Percentiles rank a stretch among this genome's conserved stretches.
Conservation (phyloP, 805 yeast species). For the Teunomyces stri region DNA sequence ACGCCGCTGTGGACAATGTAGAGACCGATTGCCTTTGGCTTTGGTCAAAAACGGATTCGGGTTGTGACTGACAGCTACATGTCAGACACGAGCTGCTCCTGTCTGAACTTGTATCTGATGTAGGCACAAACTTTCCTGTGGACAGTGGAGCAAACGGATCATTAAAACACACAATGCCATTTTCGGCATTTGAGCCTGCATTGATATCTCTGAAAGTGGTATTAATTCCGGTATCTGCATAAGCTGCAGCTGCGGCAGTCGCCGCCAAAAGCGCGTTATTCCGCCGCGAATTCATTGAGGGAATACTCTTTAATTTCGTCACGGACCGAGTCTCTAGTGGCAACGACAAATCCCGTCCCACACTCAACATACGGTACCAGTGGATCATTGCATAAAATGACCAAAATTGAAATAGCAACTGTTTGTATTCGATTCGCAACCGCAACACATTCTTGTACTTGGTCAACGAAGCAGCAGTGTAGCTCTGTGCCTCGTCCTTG, state of each 20-base stretch:
- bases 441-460: slow-evolving; percentile 35
- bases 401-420: slow-evolving; percentile 40
- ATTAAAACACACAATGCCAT: neutral
- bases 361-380: slow-evolving; percentile 35
- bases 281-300: slow-evolving; percentile 16
- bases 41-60: neutral
- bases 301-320: slow-evolving; percentile 25
- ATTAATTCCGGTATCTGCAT: neutral
- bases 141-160: neutral
- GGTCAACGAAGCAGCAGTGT: slow-evolving; percentile 19
- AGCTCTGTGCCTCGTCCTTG: slow-evolving; percentile 19
- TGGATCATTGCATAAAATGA: slow-evolving; percentile 37
- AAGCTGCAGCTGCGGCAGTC: slow-evolving; percentile 17
- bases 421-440: slow-evolving; percentile 37
- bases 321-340: slow-evolving; percentile 27
- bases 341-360: slow-evolving; percentile 34
- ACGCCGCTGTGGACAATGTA: neutral
- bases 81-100: neutral
- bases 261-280: slow-evolving; percentile 25
- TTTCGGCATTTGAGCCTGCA: neutral
- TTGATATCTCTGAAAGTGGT: neutral
- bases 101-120: neutral
- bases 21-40: neutral
- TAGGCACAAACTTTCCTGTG: neutral
- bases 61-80: neutral